Percentiles rank a stretch among this genome's conserved stretches.
phyloP scores from a whole-genome alignment of 2,329 filamentous ascomycete species.

The Aspergillus glaucus region DNA sequence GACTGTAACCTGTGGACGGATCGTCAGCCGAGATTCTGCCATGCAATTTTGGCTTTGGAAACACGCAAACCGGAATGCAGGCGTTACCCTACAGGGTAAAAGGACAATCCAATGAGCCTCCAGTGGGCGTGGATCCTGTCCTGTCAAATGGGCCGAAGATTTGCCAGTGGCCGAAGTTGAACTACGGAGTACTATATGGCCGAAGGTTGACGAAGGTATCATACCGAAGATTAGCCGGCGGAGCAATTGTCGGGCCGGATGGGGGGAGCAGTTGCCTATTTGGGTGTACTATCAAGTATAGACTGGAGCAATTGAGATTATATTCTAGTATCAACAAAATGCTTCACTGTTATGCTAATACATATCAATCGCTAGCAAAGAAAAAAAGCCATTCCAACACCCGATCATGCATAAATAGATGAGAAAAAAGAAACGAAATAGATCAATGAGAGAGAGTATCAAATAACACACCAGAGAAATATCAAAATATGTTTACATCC shows the following conservation, averaged over 20 bases:
- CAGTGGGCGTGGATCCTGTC: too few relatives aligned
- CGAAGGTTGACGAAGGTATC: neutral
- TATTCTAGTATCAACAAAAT: neutral
- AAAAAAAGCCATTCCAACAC: too few relatives aligned
- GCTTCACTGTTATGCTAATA: neutral
- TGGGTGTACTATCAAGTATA: neutral
- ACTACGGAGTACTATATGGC: neutral
- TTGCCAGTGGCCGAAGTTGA: neutral
- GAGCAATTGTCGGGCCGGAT: neutral
- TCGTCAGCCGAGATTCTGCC: neutral
- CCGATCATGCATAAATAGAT: too few relatives aligned
- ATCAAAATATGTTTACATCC: slow-evolving; percentile 17
- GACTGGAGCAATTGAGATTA: neutral
- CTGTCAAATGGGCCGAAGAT: neutral
- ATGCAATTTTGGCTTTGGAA: neutral
- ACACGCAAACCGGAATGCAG: too few relatives aligned
- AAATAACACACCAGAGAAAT: slow-evolving; percentile 5
- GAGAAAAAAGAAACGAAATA: slow-evolving; percentile 7
- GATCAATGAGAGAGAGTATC: slow-evolving; percentile 1
- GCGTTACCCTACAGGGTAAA: neutral
- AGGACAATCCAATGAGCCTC: neutral
- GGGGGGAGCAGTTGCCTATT: neutral
- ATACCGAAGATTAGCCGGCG: neutral
- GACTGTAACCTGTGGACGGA: too few relatives aligned
- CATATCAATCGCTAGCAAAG: neutral